These are phyloP conservation scores for Aureobasidium sp. DNA, from an alignment of 2,329 filamentous ascomycete genomes.

Conservation along the genomic window DNA sequence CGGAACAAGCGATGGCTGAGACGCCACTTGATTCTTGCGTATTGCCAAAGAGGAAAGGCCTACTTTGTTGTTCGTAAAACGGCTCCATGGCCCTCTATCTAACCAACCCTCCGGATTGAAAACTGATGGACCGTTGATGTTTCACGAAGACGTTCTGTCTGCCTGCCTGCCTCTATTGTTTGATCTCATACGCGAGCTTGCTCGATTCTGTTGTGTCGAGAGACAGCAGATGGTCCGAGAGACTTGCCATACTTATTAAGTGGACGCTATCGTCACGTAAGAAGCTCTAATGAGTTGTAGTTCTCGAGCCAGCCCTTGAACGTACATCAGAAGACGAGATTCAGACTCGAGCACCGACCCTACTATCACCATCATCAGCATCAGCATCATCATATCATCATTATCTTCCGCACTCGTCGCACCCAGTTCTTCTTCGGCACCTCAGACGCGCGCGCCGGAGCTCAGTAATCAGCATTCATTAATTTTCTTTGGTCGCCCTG, in stretches of 20 bases:
- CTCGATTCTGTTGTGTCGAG: neutral
- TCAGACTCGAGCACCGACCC: neutral
- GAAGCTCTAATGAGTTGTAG: conserved; percentile 8
- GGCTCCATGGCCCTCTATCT: conserved; percentile 5
- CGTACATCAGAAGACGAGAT: neutral
- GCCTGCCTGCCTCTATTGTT: conserved; percentile 12
- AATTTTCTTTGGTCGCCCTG: neutral
- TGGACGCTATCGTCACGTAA: conserved; percentile 6
- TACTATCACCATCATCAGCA: neutral
- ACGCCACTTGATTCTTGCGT: conserved; percentile 2
- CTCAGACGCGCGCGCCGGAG: neutral
- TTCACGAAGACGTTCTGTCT: conserved; percentile 10
- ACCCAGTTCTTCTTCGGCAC: neutral
- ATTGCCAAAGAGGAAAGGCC: neutral
- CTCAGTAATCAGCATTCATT: neutral
- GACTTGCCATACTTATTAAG: conserved; percentile 2
- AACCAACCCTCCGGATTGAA: neutral
- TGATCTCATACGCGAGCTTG: conserved; percentile 7
- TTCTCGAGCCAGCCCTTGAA: neutral
- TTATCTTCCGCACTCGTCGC: neutral
- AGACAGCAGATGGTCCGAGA: neutral
- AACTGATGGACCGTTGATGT: conserved; percentile 12
- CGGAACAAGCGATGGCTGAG: conserved; percentile 10
- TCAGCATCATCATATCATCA: conserved; percentile 1
- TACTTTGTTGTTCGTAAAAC: conserved; percentile 8